phyloP scores from a whole-genome alignment of 495 filamentous ascomycete species.

The Hypoxylon crocopeplum region DNA sequence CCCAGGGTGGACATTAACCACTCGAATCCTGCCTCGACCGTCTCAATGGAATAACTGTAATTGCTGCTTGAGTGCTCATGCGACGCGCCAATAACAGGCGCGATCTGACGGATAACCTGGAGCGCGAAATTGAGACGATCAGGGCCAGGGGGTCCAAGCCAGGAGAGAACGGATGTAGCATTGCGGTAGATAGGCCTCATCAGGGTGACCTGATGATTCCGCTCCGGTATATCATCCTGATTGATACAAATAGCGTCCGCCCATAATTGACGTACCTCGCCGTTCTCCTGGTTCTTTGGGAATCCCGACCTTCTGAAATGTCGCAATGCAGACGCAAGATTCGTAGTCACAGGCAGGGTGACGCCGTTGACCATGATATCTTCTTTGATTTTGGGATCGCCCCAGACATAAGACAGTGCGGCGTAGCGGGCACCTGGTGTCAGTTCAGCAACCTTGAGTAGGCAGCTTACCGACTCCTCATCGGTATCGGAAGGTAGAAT shows the following conservation, averaged over 20 bases:
- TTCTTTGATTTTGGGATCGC: slow-evolving; percentile 15
- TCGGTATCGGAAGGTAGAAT: slow-evolving; percentile 1
- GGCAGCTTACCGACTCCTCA: not conserved
- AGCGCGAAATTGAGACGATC: not conserved
- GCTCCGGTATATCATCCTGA: not conserved
- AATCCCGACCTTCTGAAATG: slow-evolving; percentile 9
- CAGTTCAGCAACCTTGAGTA: not conserved
- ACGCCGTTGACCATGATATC: slow-evolving; percentile 19
- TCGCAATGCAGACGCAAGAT: slow-evolving; percentile 22
- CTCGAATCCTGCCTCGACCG: not conserved
- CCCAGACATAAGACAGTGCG: slow-evolving; percentile 38
- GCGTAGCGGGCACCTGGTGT: not conserved
- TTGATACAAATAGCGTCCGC: slow-evolving; percentile 6
- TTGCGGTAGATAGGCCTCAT: slow-evolving; percentile 51
- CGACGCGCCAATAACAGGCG: not conserved
- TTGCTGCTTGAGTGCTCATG: not conserved
- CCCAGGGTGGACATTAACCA: not conserved
- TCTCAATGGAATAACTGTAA: not conserved
- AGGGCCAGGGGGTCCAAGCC: not conserved
- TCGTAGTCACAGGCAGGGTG: slow-evolving; percentile 15
- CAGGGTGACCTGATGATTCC: slow-evolving; percentile 43
- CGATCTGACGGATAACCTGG: not conserved
- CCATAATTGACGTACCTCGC: not conserved
- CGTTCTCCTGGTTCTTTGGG: not conserved
- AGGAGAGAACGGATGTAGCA: slow-evolving; percentile 26